Conservation (phyloP, 257 asterid species). For the Ocimum tenuiflorum region DNA sequence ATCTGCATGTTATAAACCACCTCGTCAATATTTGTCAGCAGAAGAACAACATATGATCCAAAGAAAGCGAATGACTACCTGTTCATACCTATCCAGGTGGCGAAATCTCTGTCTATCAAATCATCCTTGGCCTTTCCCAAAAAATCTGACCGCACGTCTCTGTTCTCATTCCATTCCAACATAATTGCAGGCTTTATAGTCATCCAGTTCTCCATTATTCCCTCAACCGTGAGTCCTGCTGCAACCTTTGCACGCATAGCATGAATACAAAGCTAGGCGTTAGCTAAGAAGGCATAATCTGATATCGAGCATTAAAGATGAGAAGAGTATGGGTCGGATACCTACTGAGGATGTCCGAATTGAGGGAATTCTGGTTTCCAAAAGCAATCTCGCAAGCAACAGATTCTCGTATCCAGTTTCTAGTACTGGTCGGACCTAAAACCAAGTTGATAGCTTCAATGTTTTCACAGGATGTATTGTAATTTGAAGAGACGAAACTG, state of each 20-base stretch:
- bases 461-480: background rate
- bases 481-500: background rate
- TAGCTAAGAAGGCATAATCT: constrained; percentile 11
- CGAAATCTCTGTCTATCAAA: constrained; percentile 71
- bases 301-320: background rate
- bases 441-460: constrained; percentile 20
- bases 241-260: constrained; percentile 46
- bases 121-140: constrained; percentile 87
- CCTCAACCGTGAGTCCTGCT: constrained; percentile 64
- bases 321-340: constrained; percentile 16
- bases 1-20: constrained; percentile 40
- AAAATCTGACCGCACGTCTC: constrained; percentile 62
- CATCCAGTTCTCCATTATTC: constrained; percentile 70
- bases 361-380: constrained; percentile 68
- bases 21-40: constrained; percentile 5
- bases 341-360: constrained; percentile 78
- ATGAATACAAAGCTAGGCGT: constrained; percentile 16
- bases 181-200: constrained; percentile 69
- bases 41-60: background rate
- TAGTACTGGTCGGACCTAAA: constrained; percentile 93
- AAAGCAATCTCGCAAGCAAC: constrained; percentile 76
- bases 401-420: constrained; percentile 94
- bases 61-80: constrained; percentile 34
- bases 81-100: constrained; percentile 80
- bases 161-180: constrained; percentile 72